phyloP scores from a whole-genome alignment of 2,329 filamentous ascomycete genomes.

The Pseudogymnoascus sp. region DNA sequence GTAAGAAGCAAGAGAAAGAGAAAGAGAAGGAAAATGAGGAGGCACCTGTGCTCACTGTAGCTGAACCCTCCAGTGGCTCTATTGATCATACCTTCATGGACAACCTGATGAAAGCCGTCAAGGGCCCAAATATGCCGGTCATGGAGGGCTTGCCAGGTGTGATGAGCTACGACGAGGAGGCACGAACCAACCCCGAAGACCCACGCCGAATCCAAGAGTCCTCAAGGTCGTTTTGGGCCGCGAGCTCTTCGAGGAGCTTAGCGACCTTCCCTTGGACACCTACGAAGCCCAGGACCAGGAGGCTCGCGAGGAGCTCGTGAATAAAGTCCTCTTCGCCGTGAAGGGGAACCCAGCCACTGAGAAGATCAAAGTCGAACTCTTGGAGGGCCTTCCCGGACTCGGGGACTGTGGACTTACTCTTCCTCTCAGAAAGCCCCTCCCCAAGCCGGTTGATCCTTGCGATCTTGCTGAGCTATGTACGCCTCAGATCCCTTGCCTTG shows the following conservation, averaged over 20 bases:
- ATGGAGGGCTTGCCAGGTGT: neutral
- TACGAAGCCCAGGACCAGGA: neutral
- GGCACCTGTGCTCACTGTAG: neutral
- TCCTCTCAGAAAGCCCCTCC: neutral
- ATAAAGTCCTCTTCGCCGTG: neutral
- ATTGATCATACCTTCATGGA: neutral
- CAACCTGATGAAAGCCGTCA: neutral
- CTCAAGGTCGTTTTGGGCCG: neutral
- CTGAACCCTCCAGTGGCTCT: neutral
- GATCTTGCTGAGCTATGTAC: neutral
- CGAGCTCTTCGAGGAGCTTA: neutral
- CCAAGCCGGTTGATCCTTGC: neutral
- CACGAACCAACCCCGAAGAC: neutral
- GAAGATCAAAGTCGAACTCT: neutral
- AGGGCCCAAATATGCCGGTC: neutral
- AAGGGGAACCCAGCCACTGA: neutral
- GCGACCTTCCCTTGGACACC: neutral
- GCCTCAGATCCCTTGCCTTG: neutral
- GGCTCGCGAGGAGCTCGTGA: neutral
- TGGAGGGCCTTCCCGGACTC: neutral
- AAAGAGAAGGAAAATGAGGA: neutral
- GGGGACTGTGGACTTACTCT: neutral
- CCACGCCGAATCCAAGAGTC: neutral
- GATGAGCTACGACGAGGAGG: neutral
- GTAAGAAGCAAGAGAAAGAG: neutral